Evolutionary conservation across 2,329 filamentous ascomycete genomes (phyloP).

Genomic region (Aspergillus sp.): DNA sequence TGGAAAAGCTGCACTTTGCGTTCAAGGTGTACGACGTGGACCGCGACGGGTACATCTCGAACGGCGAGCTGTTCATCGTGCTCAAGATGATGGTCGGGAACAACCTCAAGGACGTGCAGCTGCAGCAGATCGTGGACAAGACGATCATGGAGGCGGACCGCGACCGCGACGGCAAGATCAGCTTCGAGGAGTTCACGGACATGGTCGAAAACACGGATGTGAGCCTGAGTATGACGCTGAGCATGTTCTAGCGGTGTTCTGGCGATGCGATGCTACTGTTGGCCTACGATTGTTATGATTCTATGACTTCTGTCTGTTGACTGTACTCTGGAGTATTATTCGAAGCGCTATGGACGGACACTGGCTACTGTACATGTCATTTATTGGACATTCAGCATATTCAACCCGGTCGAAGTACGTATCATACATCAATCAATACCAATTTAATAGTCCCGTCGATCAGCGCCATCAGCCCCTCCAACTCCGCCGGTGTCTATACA

Average conservation of each 20-base stretch:
- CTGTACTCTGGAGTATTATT: too few species aligned
- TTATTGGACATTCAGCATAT: too few species aligned
- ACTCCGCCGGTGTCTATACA: too few species aligned
- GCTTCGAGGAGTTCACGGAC: constrained; percentile 96
- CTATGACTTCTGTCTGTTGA: too few species aligned
- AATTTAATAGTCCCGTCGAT: too few species aligned
- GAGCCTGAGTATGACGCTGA: constrained; percentile 59
- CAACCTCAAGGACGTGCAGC: constrained; percentile 96
- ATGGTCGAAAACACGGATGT: constrained; percentile 94
- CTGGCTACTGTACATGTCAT: too few species aligned
- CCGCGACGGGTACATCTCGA: constrained; percentile 95
- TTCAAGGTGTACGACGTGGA: constrained; percentile 99
- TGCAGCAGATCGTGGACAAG: constrained; percentile 99
- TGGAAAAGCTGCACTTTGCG: constrained; percentile 93
- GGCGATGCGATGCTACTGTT: too few species aligned
- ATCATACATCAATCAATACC: too few species aligned
- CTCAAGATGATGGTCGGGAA: constrained; percentile 99
- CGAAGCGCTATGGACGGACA: too few species aligned
- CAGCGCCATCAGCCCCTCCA: too few species aligned
- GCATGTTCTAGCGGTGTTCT: constrained; percentile 32
- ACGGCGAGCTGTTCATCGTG: constrained; percentile 97
- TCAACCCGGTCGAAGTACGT: too few species aligned
- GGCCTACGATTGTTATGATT: too few species aligned
- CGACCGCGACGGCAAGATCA: constrained; percentile 94
- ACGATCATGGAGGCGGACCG: constrained; percentile 99